Evolutionary conservation across 208 protist genomes (phyloP).

Genomic region (Crithidia thermophila): DNA sequence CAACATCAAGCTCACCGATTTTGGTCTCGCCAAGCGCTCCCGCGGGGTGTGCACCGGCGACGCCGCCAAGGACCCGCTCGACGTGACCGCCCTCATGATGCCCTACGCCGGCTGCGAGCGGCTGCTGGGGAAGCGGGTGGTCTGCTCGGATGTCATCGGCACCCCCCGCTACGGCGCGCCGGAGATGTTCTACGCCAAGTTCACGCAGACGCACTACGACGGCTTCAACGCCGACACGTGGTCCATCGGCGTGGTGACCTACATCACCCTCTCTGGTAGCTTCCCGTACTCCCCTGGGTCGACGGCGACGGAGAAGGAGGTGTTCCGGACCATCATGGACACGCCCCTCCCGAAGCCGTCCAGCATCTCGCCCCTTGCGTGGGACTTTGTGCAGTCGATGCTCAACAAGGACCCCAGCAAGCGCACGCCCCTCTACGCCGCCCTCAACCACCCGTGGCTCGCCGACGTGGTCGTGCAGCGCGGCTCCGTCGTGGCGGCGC

Average conservation of each 20-base stretch:
- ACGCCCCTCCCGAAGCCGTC: conserved; percentile 77
- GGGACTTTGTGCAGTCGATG: conserved; percentile 82
- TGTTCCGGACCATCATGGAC: conserved; percentile 92
- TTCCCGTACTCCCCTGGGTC: conserved; percentile 96
- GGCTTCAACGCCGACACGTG: conserved; percentile 96
- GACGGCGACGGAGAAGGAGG: conserved; percentile 85
- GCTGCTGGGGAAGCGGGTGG: conserved; percentile 78
- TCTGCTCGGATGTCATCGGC: conserved; percentile 91
- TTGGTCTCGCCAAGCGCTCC: conserved; percentile 86
- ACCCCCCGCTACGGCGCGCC: conserved; percentile 91
- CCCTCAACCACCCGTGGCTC: conserved; percentile 91
- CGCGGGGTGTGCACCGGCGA: conserved; percentile 76
- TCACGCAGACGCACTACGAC: conserved; percentile 93
- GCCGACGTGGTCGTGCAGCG: conserved; percentile 69
- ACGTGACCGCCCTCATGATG: conserved; percentile 75
- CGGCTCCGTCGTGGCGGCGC: conserved; percentile 71
- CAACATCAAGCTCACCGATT: conserved; percentile 92
- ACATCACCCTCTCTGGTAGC: conserved; percentile 96
- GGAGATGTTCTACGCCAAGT: conserved; percentile 94
- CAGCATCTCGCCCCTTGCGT: conserved; percentile 63
- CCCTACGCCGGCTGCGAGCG: conserved; percentile 79
- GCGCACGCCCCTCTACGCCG: conserved; percentile 84
- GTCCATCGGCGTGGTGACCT: conserved; percentile 97
- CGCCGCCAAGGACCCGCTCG: conserved; percentile 60
- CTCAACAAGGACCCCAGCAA: conserved; percentile 92